Conservation (phyloP, 73 alveolate genomes). For the Tetrahymena elliotti region DNA sequence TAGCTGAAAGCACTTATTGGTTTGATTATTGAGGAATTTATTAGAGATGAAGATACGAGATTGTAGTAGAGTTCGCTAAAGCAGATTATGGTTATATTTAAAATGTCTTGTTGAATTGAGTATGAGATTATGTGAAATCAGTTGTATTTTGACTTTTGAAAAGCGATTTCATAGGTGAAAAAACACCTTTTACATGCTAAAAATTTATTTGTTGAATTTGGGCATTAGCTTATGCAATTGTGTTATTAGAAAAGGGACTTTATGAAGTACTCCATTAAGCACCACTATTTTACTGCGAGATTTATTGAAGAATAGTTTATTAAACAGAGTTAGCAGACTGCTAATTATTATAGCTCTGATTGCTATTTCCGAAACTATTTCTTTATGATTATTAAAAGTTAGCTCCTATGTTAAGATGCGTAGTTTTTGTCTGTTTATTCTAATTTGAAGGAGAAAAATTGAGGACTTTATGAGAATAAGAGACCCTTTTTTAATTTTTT, state of each 20-base stretch:
- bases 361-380: background rate
- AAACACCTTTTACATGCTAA: background rate
- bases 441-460: background rate
- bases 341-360: background rate
- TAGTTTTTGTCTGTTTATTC: background rate
- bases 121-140: background rate
- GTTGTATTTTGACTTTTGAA: background rate
- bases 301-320: background rate
- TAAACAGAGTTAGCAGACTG: background rate
- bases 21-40: background rate
- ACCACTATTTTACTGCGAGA: background rate
- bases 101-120: background rate
- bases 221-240: background rate
- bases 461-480: background rate
- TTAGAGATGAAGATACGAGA: background rate
- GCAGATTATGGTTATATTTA: background rate
- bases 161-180: background rate
- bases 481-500: background rate
- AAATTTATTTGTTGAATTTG: background rate
- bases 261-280: background rate
- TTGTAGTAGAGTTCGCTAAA: background rate
- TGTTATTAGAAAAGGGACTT: background rate
- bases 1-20: background rate
- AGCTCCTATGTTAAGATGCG: background rate
- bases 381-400: background rate